phyloP scores from a whole-genome alignment of 441 rosid genomes.

The Flueggea neowawraea region DNA sequence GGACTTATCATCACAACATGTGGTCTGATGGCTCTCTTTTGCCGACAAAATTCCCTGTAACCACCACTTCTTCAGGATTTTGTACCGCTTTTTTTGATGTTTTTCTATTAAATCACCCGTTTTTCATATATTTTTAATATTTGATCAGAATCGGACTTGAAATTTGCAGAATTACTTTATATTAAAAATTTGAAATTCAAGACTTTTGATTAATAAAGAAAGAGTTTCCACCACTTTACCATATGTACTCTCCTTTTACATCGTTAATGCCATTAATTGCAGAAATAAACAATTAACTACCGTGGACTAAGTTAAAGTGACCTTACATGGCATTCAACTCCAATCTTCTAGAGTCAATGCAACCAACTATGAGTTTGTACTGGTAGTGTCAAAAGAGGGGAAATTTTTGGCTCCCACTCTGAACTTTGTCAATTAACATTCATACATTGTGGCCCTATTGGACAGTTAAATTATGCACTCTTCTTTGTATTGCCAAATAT shows the following conservation, averaged over 20 bases:
- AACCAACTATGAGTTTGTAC: slow-evolving; percentile 8
- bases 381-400: slow-evolving; percentile 13
- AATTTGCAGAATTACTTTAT: too few relatives aligned
- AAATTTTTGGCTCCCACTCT: slow-evolving; percentile 27
- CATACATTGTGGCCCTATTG: slow-evolving; percentile 16
- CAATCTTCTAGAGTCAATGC: slow-evolving; percentile 44
- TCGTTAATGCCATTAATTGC: too few relatives aligned
- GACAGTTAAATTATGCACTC: neutral
- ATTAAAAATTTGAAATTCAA: too few relatives aligned
- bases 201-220: too few relatives aligned
- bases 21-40: neutral
- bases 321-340: slow-evolving; percentile 17
- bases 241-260: too few relatives aligned
- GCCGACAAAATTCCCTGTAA: slow-evolving; percentile 5
- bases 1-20: slow-evolving; percentile 15
- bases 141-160: too few relatives aligned
- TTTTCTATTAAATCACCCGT: too few relatives aligned
- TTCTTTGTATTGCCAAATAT: neutral
- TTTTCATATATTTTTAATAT: too few relatives aligned
- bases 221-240: too few relatives aligned
- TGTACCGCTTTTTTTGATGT: too few relatives aligned
- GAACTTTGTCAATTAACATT: slow-evolving; percentile 5
- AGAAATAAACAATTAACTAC: neutral
- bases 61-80: too few relatives aligned
- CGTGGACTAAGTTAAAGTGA: slow-evolving; percentile 12